A percentile compares a stretch with the other conserved stretches of the same genome.
These are phyloP conservation scores for Elsinoe batatas DNA, from an alignment of 2,329 filamentous ascomycete genomes.

Conservation along the genomic window DNA sequence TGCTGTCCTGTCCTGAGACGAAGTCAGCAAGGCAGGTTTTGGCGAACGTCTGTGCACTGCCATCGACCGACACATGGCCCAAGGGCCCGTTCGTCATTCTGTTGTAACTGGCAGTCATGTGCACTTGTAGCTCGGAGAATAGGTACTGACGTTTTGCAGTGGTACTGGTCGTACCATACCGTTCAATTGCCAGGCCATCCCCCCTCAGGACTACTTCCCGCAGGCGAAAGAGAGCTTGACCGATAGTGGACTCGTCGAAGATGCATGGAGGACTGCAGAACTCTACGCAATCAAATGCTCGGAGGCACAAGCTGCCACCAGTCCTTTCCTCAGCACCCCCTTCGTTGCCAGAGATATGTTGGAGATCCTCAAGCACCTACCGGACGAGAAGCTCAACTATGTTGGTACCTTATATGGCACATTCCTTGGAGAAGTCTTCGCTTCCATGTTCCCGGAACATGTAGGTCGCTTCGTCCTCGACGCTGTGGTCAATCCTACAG, in stretches of 20 bases:
- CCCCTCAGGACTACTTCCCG: conserved; percentile 12
- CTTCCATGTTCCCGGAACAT: conserved; percentile 32
- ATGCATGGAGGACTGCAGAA: conserved; percentile 33
- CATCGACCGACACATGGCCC: too few relatives aligned
- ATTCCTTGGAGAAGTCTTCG: conserved; percentile 33
- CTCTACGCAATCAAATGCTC: conserved; percentile 26
- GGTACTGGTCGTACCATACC: background rate
- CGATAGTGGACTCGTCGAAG: conserved; percentile 31
- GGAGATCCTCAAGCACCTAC: conserved; percentile 33
- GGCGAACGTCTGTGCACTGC: too few relatives aligned
- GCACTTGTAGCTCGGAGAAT: conserved; percentile 24
- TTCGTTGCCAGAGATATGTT: conserved; percentile 42
- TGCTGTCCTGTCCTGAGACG: too few relatives aligned
- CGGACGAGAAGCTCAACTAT: conserved; percentile 32
- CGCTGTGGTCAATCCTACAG: conserved; percentile 35
- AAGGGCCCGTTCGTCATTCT: too few relatives aligned
- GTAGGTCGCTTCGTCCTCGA: conserved; percentile 34
- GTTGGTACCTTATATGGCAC: conserved; percentile 42
- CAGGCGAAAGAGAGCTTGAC: conserved; percentile 23
- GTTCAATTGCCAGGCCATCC: background rate
- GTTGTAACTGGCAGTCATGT: too few relatives aligned
- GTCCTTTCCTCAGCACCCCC: conserved; percentile 37
- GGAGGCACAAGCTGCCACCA: conserved; percentile 24
- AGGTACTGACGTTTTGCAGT: conserved; percentile 16
- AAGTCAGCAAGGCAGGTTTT: too few relatives aligned